Conservation (phyloP, 805 yeast species). For the Candida hispaniensis region DNA sequence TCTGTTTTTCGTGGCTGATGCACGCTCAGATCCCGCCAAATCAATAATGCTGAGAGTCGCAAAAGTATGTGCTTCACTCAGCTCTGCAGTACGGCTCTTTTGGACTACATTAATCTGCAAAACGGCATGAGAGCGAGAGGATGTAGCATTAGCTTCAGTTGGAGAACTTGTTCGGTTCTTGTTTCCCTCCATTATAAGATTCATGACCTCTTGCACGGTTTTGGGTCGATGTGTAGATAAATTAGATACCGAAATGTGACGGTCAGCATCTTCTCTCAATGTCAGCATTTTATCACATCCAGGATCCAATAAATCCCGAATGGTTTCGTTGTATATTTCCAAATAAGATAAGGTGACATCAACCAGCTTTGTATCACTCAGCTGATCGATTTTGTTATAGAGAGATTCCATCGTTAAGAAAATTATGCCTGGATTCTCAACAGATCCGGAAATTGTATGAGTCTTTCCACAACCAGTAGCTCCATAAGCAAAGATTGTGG, state of each 20-base stretch:
- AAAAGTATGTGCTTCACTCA: slow-evolving; percentile 56
- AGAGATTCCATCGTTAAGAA: slow-evolving; percentile 69
- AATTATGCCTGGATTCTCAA: slow-evolving; percentile 66
- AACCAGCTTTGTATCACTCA: slow-evolving; percentile 43
- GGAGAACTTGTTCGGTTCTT: slow-evolving; percentile 70
- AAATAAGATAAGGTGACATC: slow-evolving; percentile 56
- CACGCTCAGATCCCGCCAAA: slow-evolving; percentile 91
- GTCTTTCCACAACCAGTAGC: slow-evolving; percentile 98
- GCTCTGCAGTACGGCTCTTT: slow-evolving; percentile 46
- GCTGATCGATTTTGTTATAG: slow-evolving; percentile 47
- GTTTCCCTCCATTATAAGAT: slow-evolving; percentile 62
- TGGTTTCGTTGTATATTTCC: slow-evolving; percentile 86
- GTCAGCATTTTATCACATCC: slow-evolving; percentile 32
- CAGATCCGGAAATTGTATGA: slow-evolving; percentile 72
- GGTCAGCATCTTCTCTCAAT: slow-evolving; percentile 61
- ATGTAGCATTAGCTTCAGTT: slow-evolving; percentile 82
- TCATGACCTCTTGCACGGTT: slow-evolving; percentile 36
- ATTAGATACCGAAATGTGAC: slow-evolving; percentile 60
- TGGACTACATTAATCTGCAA: slow-evolving; percentile 67
- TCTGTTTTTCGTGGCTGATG: slow-evolving; percentile 75
- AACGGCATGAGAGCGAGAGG: slow-evolving; percentile 91
- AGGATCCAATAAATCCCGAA: slow-evolving; percentile 66
- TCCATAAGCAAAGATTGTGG: slow-evolving; percentile 92
- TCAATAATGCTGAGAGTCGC: slow-evolving; percentile 84
- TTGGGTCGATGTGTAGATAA: slow-evolving; percentile 51